Evolutionary conservation across 129 eudicot species (phyloP).

Genomic region (Escallonia rubra): DNA sequence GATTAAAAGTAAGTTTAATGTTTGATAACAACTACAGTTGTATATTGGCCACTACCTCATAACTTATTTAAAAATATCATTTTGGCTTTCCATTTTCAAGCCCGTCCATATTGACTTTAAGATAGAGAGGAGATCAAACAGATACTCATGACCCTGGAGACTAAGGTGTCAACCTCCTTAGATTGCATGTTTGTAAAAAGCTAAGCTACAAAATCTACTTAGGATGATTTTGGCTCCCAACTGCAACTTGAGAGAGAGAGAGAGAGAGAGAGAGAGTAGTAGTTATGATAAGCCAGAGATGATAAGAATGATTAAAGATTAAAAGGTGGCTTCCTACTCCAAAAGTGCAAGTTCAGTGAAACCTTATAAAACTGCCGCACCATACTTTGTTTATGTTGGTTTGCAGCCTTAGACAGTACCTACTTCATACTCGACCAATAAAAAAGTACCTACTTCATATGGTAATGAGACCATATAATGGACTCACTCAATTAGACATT

Average conservation of each 20-base stretch:
- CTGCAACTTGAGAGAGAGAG: conserved; percentile 12
- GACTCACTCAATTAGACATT: conserved; percentile 30
- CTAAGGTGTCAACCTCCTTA: conserved; percentile 40
- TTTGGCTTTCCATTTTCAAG: conserved; percentile 6
- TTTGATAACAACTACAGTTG: no score
- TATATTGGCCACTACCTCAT: no score
- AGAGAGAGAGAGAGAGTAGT: neutral
- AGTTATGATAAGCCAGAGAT: neutral
- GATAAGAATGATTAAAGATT: neutral
- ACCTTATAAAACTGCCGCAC: conserved; percentile 10
- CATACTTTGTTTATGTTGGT: conserved; percentile 7
- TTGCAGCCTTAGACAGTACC: neutral
- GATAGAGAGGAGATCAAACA: conserved; percentile 21
- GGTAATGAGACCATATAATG: conserved; percentile 27
- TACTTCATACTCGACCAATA: conserved; percentile 10
- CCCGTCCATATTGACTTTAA: conserved; percentile 32
- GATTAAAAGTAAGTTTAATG: no score
- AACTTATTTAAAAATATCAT: no score
- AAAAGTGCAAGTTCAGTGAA: neutral
- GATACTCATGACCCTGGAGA: conserved; percentile 51
- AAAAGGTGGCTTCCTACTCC: neutral
- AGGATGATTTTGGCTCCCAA: conserved; percentile 43
- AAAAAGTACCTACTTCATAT: conserved; percentile 24
- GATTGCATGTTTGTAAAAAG: conserved; percentile 80
- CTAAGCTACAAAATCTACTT: conserved; percentile 65